Base-by-base conservation (phyloP, 441 rosid genomes). In the Gossypium davidsonii region DNA sequence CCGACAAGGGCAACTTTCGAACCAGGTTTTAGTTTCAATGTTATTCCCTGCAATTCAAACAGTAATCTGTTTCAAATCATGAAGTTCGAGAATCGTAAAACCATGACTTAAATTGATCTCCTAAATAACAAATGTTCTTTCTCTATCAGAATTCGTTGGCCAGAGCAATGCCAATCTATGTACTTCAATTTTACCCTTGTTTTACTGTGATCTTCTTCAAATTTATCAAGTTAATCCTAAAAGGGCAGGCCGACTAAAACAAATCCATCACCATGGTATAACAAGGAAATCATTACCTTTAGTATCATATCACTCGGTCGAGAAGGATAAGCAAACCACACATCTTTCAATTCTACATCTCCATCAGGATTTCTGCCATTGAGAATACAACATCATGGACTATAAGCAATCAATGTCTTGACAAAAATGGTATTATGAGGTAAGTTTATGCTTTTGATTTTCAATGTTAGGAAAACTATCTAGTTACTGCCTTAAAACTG, bases 251-350 rank as follows among this genome's bases (percentile, higher is more conserved):
- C 37, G 6, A 66, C 21, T 14, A 25, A 65, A 23, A 56, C 71
- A 25, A 67, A 67, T n/a, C 39, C 71, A n/a, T 26, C 1, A 25
- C 23, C 42, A 67, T 23, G 57, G 3, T 15, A 17, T 66, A 23
- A 21, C 12, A 66, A 17, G 25, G 17, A 48, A 26, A 67, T 12
- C 15, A 61, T 82, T 81, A 94, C 99, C 97, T 92, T 90, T 70
- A 94, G 97, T 62, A 92, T 89, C 96, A 88, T 86, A 77, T 91
- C 88, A 80, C 85, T 89, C 2, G 97, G 98, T 56, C 97, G 98
- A 67, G 97, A 92, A 70, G 97, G 98, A 88, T 95, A 95, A 2
- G 98, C 91, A 79, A 95, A 95, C 97, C 97, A 92, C 15, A 92
- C 92, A 63, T 95, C 98, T 42, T 91, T 84, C 65, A 95, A 66